Evolutionary conservation across 495 filamentous ascomycete genomes (phyloP).

Genomic region (Tuber umbilicatum): DNA sequence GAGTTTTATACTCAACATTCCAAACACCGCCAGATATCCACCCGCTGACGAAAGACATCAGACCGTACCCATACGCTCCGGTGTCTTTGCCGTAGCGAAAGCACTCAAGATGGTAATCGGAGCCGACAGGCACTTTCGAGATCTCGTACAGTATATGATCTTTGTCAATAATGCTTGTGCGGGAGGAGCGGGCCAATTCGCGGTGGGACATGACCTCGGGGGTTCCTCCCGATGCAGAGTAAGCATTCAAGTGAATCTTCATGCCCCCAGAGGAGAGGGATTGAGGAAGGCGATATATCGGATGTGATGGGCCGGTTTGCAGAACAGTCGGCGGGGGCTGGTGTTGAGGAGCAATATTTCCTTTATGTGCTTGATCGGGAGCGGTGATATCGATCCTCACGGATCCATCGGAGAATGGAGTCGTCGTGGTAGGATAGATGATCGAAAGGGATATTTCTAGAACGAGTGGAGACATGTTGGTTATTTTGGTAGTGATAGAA

Average conservation of each 20-base stretch:
- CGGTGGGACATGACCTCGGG: constrained; percentile 16
- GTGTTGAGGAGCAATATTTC: constrained; percentile 9
- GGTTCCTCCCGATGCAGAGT: constrained; percentile 15
- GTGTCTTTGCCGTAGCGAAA: constrained; percentile 29
- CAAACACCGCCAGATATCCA: constrained; percentile 34
- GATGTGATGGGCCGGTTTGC: constrained; percentile 31
- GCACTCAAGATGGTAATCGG: constrained; percentile 29
- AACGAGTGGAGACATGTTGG: constrained; percentile 15
- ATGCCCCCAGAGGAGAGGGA: constrained; percentile 39
- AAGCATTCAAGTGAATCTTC: constrained; percentile 37
- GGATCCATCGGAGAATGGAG: constrained; percentile 16
- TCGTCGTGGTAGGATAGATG: constrained; percentile 27
- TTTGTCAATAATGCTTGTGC: constrained; percentile 35
- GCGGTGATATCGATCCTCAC: constrained; percentile 33
- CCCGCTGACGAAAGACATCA: constrained; percentile 22
- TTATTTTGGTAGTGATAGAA: background rate
- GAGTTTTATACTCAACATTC: constrained; percentile 30
- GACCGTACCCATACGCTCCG: constrained; percentile 33
- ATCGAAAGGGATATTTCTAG: constrained; percentile 38
- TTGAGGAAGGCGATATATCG: constrained; percentile 40
- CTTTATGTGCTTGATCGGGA: constrained; percentile 22
- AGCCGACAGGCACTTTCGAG: constrained; percentile 32
- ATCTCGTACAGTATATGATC: constrained; percentile 39
- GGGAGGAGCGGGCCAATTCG: constrained; percentile 29
- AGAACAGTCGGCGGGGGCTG: constrained; percentile 12